A percentile compares a stretch with the other conserved stretches of the same genome.
Evolutionary conservation across 2,329 filamentous ascomycete genomes (phyloP).

Genomic region (Neonectria hederae): DNA sequence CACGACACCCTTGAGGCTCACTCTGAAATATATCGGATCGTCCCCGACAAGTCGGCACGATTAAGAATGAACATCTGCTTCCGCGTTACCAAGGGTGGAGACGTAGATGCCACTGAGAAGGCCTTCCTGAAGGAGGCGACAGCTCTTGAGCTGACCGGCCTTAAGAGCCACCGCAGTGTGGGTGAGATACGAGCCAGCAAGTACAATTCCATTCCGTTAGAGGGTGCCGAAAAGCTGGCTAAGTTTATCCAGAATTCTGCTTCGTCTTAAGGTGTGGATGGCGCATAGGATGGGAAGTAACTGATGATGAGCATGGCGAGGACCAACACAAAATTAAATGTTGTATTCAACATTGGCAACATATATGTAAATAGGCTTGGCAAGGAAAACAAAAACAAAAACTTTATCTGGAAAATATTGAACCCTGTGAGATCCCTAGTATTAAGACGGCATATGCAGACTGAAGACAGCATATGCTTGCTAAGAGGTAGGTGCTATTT

Average conservation of each 20-base stretch:
- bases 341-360: slow-evolving; percentile 38
- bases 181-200: slow-evolving; percentile 78
- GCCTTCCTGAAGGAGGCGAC: slow-evolving; percentile 79
- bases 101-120: slow-evolving; percentile 77
- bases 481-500: too few relatives aligned
- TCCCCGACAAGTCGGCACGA: slow-evolving; percentile 78
- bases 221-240: slow-evolving; percentile 74
- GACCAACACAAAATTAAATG: slow-evolving; percentile 25
- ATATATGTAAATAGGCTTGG: not conserved
- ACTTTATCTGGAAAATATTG: not conserved
- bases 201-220: slow-evolving; percentile 83
- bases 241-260: slow-evolving; percentile 68
- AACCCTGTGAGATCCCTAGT: not conserved
- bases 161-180: slow-evolving; percentile 90
- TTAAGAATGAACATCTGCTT: slow-evolving; percentile 98
- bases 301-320: not conserved
- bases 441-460: not conserved
- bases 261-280: slow-evolving; percentile 11
- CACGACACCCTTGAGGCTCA: slow-evolving; percentile 81
- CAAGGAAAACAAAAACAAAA: not conserved
- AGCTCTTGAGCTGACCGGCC: slow-evolving; percentile 74
- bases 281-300: not conserved
- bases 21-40: slow-evolving; percentile 76
- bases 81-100: slow-evolving; percentile 69
- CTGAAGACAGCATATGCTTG: not conserved